These are phyloP conservation scores for Diplogelasinospora grovesii DNA, from an alignment of 495 filamentous ascomycete species.

Conservation along the genomic window DNA sequence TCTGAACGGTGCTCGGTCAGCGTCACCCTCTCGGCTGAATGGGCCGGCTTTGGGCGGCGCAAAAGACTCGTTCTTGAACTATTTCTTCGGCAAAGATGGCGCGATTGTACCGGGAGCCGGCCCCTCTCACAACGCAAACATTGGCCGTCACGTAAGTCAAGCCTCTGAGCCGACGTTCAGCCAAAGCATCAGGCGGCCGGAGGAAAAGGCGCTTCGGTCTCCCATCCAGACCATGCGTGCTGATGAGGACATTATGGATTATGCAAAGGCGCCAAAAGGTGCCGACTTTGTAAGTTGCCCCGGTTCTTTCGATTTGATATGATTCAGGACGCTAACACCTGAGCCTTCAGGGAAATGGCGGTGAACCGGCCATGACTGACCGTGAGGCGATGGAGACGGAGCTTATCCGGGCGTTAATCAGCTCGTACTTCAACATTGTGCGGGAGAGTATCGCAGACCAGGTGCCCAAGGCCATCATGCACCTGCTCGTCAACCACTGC, in stretches of 20 bases:
- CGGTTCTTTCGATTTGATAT: neutral
- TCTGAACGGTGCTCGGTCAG: constrained; percentile 60
- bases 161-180: constrained; percentile 71
- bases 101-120: constrained; percentile 38
- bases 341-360: constrained; percentile 33
- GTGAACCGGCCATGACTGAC: constrained; percentile 83
- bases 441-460: constrained; percentile 96
- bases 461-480: constrained; percentile 98
- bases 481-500: constrained; percentile 94
- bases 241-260: constrained; percentile 33
- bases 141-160: constrained; percentile 62
- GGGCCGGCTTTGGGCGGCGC: constrained; percentile 39
- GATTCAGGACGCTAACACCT: constrained; percentile 20
- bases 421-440: constrained; percentile 97
- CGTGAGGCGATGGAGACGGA: constrained; percentile 96
- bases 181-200: constrained; percentile 73
- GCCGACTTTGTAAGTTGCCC: constrained; percentile 50
- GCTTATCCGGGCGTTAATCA: constrained; percentile 90
- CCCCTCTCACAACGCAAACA: constrained; percentile 33
- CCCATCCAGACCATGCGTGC: constrained; percentile 24
- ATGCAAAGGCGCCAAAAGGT: constrained; percentile 15
- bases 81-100: constrained; percentile 96
- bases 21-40: constrained; percentile 56
- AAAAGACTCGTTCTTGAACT: constrained; percentile 90
- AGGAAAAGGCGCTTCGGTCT: constrained; percentile 49